These are phyloP conservation scores for Penicillium atrosanguineum DNA, from an alignment of 495 filamentous ascomycete species.

Conservation along the genomic window DNA sequence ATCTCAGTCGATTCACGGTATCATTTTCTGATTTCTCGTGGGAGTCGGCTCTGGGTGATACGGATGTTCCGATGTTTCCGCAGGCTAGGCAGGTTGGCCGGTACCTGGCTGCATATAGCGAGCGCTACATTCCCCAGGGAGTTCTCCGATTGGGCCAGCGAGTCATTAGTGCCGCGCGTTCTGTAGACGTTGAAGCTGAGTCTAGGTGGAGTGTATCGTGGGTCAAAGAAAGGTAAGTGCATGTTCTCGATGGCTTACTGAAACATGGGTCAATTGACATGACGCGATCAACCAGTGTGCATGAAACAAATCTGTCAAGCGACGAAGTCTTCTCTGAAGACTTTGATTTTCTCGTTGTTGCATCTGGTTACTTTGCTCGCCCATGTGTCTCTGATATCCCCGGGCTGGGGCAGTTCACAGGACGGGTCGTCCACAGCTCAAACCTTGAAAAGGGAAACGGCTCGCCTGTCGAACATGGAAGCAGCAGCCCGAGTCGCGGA, in stretches of 20 bases:
- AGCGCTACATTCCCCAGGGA: constrained; percentile 52
- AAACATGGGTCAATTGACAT: neutral
- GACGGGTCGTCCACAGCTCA: constrained; percentile 61
- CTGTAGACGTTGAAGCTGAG: constrained; percentile 10
- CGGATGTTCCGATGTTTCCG: constrained; percentile 60
- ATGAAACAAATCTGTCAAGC: neutral
- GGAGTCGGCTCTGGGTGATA: constrained; percentile 42
- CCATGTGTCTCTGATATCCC: constrained; percentile 53
- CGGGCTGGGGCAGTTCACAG: constrained; percentile 27
- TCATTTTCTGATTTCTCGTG: constrained; percentile 78
- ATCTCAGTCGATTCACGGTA: constrained; percentile 75
- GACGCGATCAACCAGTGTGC: constrained; percentile 2
- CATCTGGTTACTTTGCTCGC: constrained; percentile 72
- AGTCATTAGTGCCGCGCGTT: constrained; percentile 49
- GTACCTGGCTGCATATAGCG: constrained; percentile 64
- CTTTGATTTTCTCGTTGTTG: constrained; percentile 74
- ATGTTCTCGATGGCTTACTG: neutral
- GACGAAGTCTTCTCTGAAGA: constrained; percentile 22
- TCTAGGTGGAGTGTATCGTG: constrained; percentile 56
- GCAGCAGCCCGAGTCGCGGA: constrained; percentile 25
- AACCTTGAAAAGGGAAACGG: constrained; percentile 29
- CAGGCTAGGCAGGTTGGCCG: constrained; percentile 71
- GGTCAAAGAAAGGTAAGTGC: constrained; percentile 27
- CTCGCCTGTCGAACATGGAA: constrained; percentile 12
- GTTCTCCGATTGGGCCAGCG: constrained; percentile 50